A percentile compares a stretch with the other conserved stretches of the same genome.
These are phyloP conservation scores for Ophiostoma triangulosporum DNA, from an alignment of 2,329 filamentous ascomycete species.

Conservation along the genomic window DNA sequence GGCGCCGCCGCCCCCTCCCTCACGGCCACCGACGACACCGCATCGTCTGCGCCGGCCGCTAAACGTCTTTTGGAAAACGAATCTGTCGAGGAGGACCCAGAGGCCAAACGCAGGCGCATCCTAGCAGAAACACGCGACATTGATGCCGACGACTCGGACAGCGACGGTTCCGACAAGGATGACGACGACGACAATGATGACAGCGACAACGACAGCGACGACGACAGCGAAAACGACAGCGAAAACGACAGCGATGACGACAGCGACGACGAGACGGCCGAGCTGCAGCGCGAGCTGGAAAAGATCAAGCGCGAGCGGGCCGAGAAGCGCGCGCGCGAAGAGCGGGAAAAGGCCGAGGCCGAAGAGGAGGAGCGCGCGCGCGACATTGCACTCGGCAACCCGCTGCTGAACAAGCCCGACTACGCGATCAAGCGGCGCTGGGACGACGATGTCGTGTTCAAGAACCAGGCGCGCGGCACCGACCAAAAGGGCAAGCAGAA, in stretches of 20 bases:
- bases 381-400: conserved; percentile 86
- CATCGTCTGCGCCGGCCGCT: conserved; percentile 17
- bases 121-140: conserved; percentile 79
- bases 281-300: conserved; percentile 82
- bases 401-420: conserved; percentile 74
- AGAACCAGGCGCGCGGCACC: conserved; percentile 91
- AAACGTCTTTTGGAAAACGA: conserved; percentile 11
- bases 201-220: conserved; percentile 60
- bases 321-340: conserved; percentile 68
- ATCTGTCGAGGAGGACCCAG: conserved; percentile 42
- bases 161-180: conserved; percentile 42
- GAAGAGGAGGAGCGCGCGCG: conserved; percentile 75
- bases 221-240: conserved; percentile 47
- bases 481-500: conserved; percentile 79
- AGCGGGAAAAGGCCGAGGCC: conserved; percentile 63
- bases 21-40: conserved; percentile 27
- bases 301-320: conserved; percentile 82
- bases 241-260: conserved; percentile 72
- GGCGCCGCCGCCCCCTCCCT: conserved; percentile 28
- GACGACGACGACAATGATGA: conserved; percentile 45
- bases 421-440: conserved; percentile 86
- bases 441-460: conserved; percentile 99
- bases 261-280: conserved; percentile 68
- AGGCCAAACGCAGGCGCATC: conserved; percentile 74
- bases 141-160: conserved; percentile 56